Base-by-base conservation (phyloP, 1,284 basidiomycete genomes). In the Polyporus tsugae region DNA sequence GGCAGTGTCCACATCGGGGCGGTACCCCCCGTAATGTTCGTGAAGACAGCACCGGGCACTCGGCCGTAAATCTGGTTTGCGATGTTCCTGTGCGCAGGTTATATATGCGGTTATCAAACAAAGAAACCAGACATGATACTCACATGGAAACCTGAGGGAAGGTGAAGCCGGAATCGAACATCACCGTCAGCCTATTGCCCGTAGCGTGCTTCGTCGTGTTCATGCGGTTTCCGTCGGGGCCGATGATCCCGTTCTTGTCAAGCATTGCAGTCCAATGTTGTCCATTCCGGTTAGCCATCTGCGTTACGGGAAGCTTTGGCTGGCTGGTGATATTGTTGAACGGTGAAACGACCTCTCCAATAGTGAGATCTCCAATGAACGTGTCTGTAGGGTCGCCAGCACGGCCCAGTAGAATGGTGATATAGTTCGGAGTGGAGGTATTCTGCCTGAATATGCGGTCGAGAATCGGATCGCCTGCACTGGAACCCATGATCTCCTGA, bases 151-250 rank as follows among this genome's bases (percentile, higher is more conserved):
- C 83, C 75, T 91, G 90, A 22, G 89, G 86, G n/a, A 91, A 78
- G 2, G 88, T 85, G 76, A 90, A 92, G 0, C 91, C 91, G 2
- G 88, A 87, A 74, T 92, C 91, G 63, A 93, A 81, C n/a, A 92
- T 81, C 22, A 85, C 87, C 2, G 85, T 87, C 9, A 86, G 78
- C 73, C 86, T 85, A 22, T 81, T 79, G 42, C 79, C 80, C 64
- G 84, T 81, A 6, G 83, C 80, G 38, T 82, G 75, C 57, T 82
- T 78, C 9, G 75, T 80, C 57, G 86, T 76, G 7, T 80, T 72
- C 41, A 92, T 86, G 15, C 81, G 71, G 53, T 82, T 63, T 29
- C 86, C 85, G 60, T 86, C 79, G 1, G 81, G 79, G 1, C 79
- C 80, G n/a, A 82, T 74, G 62, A 83, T 78, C 11, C 80, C 81